Percentiles rank a stretch among this genome's conserved stretches.
Conservation (phyloP, 2,329 filamentous ascomycete species). For the Penicillium sp. region DNA sequence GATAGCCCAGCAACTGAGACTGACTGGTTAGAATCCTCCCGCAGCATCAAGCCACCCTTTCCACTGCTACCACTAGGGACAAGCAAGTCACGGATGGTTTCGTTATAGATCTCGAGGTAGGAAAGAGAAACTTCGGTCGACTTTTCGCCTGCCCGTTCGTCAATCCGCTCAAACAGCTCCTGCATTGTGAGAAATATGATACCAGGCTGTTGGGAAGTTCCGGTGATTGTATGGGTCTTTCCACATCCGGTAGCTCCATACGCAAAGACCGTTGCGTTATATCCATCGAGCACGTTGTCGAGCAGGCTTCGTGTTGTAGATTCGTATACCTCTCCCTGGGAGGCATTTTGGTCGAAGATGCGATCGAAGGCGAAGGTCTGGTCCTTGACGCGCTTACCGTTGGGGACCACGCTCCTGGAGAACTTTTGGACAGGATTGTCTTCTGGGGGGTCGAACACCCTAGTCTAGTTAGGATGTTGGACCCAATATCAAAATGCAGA, state of each 20-base stretch:
- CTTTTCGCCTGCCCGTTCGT: constrained; percentile 82
- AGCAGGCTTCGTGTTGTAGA: constrained; percentile 84
- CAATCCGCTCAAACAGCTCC: constrained; percentile 93
- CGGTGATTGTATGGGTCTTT: constrained; percentile 97
- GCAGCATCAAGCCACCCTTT: constrained; percentile 82
- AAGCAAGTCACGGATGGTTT: constrained; percentile 92
- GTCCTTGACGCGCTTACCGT: constrained; percentile 91
- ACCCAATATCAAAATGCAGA: not conserved
- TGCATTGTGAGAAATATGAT: constrained; percentile 99
- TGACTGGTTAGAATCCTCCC: constrained; percentile 89
- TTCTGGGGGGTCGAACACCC: constrained; percentile 95
- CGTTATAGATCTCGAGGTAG: constrained; percentile 98
- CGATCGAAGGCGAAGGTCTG: constrained; percentile 96
- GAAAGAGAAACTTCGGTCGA: constrained; percentile 86
- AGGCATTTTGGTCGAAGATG: constrained; percentile 93
- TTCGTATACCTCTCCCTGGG: constrained; percentile 92
- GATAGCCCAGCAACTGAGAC: constrained; percentile 89
- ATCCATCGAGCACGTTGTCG: constrained; percentile 92
- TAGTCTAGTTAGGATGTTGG: constrained; percentile 40
- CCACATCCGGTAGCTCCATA: constrained; percentile 97
- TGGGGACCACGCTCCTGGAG: constrained; percentile 73
- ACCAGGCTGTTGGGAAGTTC: constrained; percentile 85
- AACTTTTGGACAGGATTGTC: constrained; percentile 90
- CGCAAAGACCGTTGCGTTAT: constrained; percentile 98
- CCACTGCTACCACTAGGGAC: constrained; percentile 79